Evolutionary conservation across 108 stramenopile species (phyloP).

Genomic region (Seminavis robusta): DNA sequence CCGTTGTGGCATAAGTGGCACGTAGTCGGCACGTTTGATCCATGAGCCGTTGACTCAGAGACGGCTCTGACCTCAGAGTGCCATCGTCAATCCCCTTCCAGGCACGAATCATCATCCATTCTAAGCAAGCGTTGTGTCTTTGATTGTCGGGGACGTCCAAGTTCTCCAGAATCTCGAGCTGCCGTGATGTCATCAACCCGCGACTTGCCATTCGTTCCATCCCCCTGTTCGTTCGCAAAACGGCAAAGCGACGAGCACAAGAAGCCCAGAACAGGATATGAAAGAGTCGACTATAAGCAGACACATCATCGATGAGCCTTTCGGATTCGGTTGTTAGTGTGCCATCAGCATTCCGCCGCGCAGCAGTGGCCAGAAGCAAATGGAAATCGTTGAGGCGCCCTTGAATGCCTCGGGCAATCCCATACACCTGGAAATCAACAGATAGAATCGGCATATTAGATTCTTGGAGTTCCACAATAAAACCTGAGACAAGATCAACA

Average conservation of each 20-base stretch:
- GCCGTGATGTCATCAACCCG: conserved; percentile 5
- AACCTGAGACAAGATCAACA: too few relatives aligned
- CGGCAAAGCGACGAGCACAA: not conserved
- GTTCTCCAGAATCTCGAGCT: conserved; percentile 9
- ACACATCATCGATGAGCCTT: conserved; percentile 10
- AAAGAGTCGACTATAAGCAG: conserved; percentile 1
- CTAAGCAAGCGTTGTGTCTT: conserved; percentile 17
- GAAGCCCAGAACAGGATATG: conserved; percentile 26
- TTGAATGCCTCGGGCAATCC: conserved; percentile 12
- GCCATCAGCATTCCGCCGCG: not conserved
- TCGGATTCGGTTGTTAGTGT: conserved; percentile 6
- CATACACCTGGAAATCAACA: too few relatives aligned
- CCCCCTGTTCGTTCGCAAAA: conserved; percentile 9
- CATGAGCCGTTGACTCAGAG: conserved; percentile 11
- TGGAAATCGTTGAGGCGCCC: conserved; percentile 25
- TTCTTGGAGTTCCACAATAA: too few relatives aligned
- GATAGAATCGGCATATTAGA: too few relatives aligned
- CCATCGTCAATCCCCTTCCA: not conserved
- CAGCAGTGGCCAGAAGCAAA: conserved; percentile 17
- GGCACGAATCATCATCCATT: conserved; percentile 15
- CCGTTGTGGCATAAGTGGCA: conserved; percentile 24
- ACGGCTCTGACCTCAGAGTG: not conserved
- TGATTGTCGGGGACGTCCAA: conserved; percentile 8
- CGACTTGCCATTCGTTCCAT: conserved; percentile 14
- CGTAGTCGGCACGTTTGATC: conserved; percentile 22